phyloP scores from a whole-genome alignment of 2,329 filamentous ascomycete species.

The Pseudocercospora eumusae region DNA sequence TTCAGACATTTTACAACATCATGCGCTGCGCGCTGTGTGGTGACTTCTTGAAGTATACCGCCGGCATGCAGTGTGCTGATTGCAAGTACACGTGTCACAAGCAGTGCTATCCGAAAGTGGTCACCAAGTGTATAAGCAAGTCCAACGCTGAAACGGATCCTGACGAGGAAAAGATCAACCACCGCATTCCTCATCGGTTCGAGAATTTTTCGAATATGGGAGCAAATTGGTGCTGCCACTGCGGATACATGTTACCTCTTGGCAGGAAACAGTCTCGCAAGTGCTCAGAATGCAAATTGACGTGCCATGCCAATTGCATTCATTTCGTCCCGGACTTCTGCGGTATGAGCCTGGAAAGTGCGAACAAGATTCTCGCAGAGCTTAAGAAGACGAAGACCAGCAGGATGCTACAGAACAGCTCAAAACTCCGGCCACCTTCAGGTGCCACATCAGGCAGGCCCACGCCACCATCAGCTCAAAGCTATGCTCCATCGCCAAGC shows the following conservation, averaged over 20 bases:
- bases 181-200: slow-evolving; percentile 97
- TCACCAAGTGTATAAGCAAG: slow-evolving; percentile 99
- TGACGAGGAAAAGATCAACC: slow-evolving; percentile 99
- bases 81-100: slow-evolving; percentile 99
- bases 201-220: slow-evolving; percentile 96
- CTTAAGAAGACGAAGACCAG: slow-evolving; percentile 74
- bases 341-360: slow-evolving; percentile 97
- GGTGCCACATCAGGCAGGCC: slow-evolving; percentile 46
- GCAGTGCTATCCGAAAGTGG: slow-evolving; percentile 93
- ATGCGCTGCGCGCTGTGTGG: slow-evolving; percentile 98
- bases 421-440: slow-evolving; percentile 60
- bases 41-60: slow-evolving; percentile 97
- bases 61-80: slow-evolving; percentile 98
- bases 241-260: slow-evolving; percentile 91
- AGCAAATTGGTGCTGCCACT: slow-evolving; percentile 99
- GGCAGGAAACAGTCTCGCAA: slow-evolving; percentile 93
- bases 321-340: slow-evolving; percentile 98
- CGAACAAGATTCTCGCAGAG: slow-evolving; percentile 88
- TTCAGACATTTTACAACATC: slow-evolving; percentile 99
- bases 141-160: slow-evolving; percentile 98
- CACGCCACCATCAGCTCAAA: slow-evolving; percentile 45
- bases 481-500: slow-evolving; percentile 38
- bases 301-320: slow-evolving; percentile 85
- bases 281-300: slow-evolving; percentile 91
- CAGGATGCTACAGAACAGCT: slow-evolving; percentile 33